phyloP scores from a whole-genome alignment of 1,284 basidiomycete genomes.

The Cutaneotrichosporon cutaneum region DNA sequence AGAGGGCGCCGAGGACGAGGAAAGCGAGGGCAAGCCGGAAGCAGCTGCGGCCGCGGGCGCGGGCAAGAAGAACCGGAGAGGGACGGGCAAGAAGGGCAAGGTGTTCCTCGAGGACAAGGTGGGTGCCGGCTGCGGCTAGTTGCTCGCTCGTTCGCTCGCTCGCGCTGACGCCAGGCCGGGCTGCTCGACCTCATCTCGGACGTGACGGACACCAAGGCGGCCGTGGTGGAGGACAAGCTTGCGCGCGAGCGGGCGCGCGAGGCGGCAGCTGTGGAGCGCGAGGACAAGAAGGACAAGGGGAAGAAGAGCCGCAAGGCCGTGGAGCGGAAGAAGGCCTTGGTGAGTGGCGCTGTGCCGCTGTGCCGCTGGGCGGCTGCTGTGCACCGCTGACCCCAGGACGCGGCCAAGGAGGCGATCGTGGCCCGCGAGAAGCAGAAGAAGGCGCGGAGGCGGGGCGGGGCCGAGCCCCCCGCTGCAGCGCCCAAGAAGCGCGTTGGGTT shows the following conservation, averaged over 20 bases:
- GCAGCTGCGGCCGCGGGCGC: background rate
- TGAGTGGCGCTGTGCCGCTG: too few relatives aligned
- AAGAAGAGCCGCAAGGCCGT: constrained; percentile 33
- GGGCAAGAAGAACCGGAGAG: background rate
- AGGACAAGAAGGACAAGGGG: background rate
- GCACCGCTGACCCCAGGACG: constrained; percentile 5
- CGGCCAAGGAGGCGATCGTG: constrained; percentile 15
- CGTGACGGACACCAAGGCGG: constrained; percentile 1
- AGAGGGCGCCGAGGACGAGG: background rate
- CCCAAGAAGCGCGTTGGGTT: constrained; percentile 11
- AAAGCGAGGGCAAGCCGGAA: background rate
- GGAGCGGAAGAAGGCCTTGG: constrained; percentile 29
- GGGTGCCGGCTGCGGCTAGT: too few relatives aligned
- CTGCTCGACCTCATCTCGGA: background rate
- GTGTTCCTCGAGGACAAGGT: constrained; percentile 11
- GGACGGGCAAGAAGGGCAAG: constrained; percentile 9
- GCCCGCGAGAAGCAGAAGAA: constrained; percentile 1
- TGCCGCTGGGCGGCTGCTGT: too few relatives aligned
- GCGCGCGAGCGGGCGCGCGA: constrained; percentile 1
- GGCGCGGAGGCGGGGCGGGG: background rate
- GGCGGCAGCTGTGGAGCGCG: background rate
- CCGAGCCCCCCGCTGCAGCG: background rate
- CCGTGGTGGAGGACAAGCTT: background rate
- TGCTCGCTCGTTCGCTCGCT: too few relatives aligned
- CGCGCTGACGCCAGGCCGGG: constrained; percentile 1